Evolutionary conservation across 352 stramenopile genomes (phyloP).

Genomic region (Globisporangium iwayamae): DNA sequence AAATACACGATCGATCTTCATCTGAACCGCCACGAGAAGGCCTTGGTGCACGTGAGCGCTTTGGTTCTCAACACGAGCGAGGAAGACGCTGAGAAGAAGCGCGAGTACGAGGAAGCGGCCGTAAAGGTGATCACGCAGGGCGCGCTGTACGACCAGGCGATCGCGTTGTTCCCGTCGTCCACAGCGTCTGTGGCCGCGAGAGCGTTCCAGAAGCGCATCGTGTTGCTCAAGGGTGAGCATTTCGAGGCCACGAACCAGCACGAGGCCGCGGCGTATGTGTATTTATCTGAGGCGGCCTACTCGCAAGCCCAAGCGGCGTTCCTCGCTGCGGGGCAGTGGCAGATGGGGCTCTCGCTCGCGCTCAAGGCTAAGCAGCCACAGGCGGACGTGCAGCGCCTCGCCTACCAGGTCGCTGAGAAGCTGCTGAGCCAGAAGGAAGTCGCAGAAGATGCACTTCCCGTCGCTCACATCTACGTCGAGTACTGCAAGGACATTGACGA

Average conservation of each 20-base stretch:
- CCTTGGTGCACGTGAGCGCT: slow-evolving; percentile 42
- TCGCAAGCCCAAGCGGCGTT: slow-evolving; percentile 50
- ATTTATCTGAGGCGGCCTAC: slow-evolving; percentile 41
- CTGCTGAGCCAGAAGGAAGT: slow-evolving; percentile 38
- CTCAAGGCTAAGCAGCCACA: slow-evolving; percentile 23
- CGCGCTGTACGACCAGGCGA: slow-evolving; percentile 46
- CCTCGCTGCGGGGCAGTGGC: slow-evolving; percentile 48
- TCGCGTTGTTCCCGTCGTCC: slow-evolving; percentile 35
- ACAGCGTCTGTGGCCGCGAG: slow-evolving; percentile 8
- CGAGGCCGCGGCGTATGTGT: slow-evolving; percentile 60
- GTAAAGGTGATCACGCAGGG: slow-evolving; percentile 41
- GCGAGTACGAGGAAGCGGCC: slow-evolving; percentile 28
- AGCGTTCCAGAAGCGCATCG: slow-evolving; percentile 33
- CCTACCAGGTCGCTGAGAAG: slow-evolving; percentile 49
- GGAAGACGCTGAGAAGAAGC: slow-evolving; percentile 7
- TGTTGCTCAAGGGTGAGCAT: slow-evolving; percentile 47
- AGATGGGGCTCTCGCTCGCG: slow-evolving; percentile 53
- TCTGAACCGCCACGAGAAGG: slow-evolving; percentile 37
- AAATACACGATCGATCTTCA: slow-evolving; percentile 64
- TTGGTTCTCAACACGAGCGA: slow-evolving; percentile 18
- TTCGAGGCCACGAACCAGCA: slow-evolving; percentile 36
- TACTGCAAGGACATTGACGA: slow-evolving; percentile 74
- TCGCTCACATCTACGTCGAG: slow-evolving; percentile 62
- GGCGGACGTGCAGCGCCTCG: slow-evolving; percentile 32
- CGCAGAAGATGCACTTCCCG: slow-evolving; percentile 27